Base-by-base conservation (phyloP, 2,329 filamentous ascomycete genomes). In the Clarireedia homoeocarpa region DNA sequence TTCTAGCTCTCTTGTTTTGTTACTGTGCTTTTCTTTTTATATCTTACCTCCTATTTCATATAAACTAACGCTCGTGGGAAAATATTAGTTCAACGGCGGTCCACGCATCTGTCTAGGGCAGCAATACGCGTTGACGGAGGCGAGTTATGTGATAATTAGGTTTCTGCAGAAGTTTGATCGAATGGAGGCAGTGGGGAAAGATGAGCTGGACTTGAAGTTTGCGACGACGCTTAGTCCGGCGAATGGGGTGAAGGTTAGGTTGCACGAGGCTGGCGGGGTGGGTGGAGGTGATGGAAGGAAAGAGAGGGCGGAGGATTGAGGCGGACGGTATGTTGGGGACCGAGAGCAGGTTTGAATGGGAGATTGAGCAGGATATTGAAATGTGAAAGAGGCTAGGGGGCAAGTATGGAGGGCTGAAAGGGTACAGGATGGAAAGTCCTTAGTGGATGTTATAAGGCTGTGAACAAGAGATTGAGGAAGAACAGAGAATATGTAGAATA, bases 71-170 rank as follows among this genome's bases (percentile, higher is more conserved):
- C 2, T 20, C 20, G 20, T 20, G 20, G 20, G 20, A 20, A 20
- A 20, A 20, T 2, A 20, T 20, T 20, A 20, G 20, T 20, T 20
- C 20, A 20, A 20, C 20, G 68, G 70, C 4, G 71, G 73, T 14
- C 67, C 70, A 3, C 65, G 71, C 6, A 69, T 72, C 39, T 72
- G 70, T 49, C 58, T 71, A 20, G 71, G 67, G 20, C 67, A 73
- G 48, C 70, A 73, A 62, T 72, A 71, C 55, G 69, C 70, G 17
- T 62, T 73, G 44, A 70, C 66, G 1, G 71, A 72, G 59, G 66
- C 66, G 4, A 63, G 63, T 1, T 72, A 71, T 51, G 66, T 69
- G 5, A 64, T 69, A 3, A 65, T 70, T 3, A 63, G 71, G 14
- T 55, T 73, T 15, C 56, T 71, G 38, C 71, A 55, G 47, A 51